Conservation (phyloP, 257 asterid species). For the Capsicum rhomboideum region DNA sequence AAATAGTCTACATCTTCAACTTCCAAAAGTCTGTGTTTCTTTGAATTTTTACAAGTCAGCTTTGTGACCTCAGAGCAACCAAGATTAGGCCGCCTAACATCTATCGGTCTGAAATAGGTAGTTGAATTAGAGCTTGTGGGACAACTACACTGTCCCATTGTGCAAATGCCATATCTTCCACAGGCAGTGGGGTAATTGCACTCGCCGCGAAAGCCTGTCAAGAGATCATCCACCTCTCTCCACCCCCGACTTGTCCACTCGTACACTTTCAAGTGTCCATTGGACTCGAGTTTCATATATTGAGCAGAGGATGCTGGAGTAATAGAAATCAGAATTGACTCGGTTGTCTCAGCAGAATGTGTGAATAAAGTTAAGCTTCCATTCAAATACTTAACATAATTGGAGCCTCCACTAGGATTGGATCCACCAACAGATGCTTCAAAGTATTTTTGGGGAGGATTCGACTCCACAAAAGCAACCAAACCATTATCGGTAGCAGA, state of each 20-base stretch:
- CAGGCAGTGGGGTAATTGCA: conserved; percentile 9
- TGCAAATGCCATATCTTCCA: conserved; percentile 14
- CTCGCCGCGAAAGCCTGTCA: background rate
- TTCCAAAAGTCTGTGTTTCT: background rate
- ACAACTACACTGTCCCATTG: conserved; percentile 4
- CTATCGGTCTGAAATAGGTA: background rate
- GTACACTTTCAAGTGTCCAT: conserved; percentile 18
- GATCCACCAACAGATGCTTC: background rate
- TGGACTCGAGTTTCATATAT: conserved; percentile 6
- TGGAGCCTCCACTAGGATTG: background rate
- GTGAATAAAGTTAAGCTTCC: background rate
- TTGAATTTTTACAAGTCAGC: background rate
- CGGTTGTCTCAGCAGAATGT: background rate
- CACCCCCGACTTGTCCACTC: background rate
- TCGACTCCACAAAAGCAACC: conserved; percentile 5
- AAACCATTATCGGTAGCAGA: background rate
- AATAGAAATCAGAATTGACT: background rate
- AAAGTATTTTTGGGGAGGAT: conserved; percentile 11
- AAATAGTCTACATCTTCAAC: conserved; percentile 6
- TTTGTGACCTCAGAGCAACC: background rate
- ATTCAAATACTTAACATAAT: background rate
- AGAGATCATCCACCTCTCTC: background rate
- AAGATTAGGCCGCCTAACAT: background rate
- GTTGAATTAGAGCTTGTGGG: conserved; percentile 1
- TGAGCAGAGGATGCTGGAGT: background rate